Percentiles rank a stretch among this genome's conserved stretches.
These are phyloP conservation scores for Trametes gibbosa DNA, from an alignment of 768 basidiomycete genomes.

Conservation along the genomic window DNA sequence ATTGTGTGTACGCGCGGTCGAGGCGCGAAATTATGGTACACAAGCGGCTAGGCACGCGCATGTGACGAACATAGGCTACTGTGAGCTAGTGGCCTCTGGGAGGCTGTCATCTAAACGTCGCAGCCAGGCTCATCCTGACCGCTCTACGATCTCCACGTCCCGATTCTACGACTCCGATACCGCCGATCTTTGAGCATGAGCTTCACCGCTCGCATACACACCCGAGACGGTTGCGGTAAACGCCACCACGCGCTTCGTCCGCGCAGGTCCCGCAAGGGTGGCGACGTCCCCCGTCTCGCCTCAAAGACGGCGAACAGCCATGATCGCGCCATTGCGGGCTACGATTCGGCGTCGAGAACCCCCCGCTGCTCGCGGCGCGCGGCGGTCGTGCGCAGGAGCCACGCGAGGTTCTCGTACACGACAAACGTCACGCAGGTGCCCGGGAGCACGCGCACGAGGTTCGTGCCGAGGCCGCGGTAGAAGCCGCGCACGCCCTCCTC, in stretches of 20 bases:
- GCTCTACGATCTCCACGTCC: not conserved
- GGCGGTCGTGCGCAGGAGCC: slow-evolving; percentile 70
- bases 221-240: no score
- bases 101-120: not conserved
- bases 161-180: no score
- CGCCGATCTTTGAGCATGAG: no score
- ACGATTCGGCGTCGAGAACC: not conserved
- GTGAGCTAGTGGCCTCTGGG: not conserved
- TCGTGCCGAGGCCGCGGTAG: slow-evolving; percentile 93
- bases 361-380: slow-evolving; percentile 41
- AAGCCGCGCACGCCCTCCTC: slow-evolving; percentile 83
- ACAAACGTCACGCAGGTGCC: slow-evolving; percentile 98
- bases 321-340: not conserved
- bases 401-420: slow-evolving; percentile 91
- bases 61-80: slow-evolving; percentile 4
- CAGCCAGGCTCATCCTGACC: not conserved
- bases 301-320: no score
- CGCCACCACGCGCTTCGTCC: no score
- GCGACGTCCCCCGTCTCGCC: no score
- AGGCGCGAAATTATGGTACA: slow-evolving; percentile 8
- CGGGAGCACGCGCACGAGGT: slow-evolving; percentile 90
- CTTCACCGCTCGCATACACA: no score
- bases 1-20: not conserved
- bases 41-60: not conserved
- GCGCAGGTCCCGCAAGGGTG: no score